A percentile compares a stretch with the other conserved stretches of the same genome.
These are phyloP conservation scores for Trifolium dubium DNA, from an alignment of 306 rosid genomes.

Conservation along the genomic window DNA sequence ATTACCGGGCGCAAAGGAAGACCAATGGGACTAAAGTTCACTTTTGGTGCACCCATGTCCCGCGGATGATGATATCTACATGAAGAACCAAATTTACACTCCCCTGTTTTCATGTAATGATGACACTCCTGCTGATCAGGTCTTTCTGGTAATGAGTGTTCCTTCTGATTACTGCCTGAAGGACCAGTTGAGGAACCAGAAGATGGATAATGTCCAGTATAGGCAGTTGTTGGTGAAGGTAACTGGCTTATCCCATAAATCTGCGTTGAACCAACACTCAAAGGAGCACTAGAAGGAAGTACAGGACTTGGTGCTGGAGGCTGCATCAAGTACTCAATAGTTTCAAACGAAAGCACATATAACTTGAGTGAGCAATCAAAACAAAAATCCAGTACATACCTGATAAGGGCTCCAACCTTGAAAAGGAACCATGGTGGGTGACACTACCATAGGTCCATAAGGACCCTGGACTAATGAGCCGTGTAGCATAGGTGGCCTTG, in stretches of 20 bases:
- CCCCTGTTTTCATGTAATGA: conserved; percentile 93
- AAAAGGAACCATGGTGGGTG: conserved; percentile 81
- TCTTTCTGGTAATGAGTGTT: conserved; percentile 81
- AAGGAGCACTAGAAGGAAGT: conserved; percentile 67
- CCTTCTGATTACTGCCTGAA: conserved; percentile 71
- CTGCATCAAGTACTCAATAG: conserved; percentile 57
- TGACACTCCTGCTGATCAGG: conserved; percentile 95
- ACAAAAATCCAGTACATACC: conserved; percentile 54
- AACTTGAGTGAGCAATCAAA: conserved; percentile 37
- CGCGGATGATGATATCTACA: conserved; percentile 98
- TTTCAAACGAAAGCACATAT: conserved; percentile 42
- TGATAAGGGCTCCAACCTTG: conserved; percentile 83
- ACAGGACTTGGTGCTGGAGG: conserved; percentile 65
- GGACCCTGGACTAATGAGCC: conserved; percentile 79
- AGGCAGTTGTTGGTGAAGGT: conserved; percentile 61
- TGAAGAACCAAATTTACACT: conserved; percentile 92
- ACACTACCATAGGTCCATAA: conserved; percentile 74
- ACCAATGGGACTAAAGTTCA: conserved; percentile 69
- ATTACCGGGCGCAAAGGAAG: conserved; percentile 97
- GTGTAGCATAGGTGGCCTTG: conserved; percentile 82
- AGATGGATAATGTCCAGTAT: conserved; percentile 64
- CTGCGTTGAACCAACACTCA: conserved; percentile 63
- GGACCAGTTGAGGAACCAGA: conserved; percentile 65
- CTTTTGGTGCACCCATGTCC: conserved; percentile 61
- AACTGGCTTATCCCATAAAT: conserved; percentile 71